Conservation (phyloP, 2,329 filamentous ascomycete genomes). For the Paraphoma sp. region DNA sequence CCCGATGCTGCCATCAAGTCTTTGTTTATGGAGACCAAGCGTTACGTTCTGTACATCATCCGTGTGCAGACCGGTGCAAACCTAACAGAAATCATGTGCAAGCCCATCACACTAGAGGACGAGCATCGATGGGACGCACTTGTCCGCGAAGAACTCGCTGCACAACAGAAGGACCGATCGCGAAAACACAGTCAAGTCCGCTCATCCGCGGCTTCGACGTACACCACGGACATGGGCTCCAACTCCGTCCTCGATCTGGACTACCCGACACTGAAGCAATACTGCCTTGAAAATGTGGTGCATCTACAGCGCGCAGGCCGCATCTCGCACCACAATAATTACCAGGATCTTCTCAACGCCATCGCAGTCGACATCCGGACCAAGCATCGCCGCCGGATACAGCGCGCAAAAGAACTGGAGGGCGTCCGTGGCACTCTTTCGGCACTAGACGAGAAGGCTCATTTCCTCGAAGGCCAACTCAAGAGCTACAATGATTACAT, state of each 20-base stretch:
- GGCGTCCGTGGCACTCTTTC: constrained; percentile 76
- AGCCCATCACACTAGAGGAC: constrained; percentile 84
- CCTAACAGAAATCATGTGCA: constrained; percentile 93
- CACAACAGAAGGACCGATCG: constrained; percentile 50
- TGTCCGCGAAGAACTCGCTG: constrained; percentile 77
- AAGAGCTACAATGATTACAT: constrained; percentile 99
- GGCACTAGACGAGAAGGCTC: constrained; percentile 83
- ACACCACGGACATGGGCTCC: constrained; percentile 59
- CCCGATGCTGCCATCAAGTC: constrained; percentile 91
- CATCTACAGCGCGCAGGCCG: constrained; percentile 84
- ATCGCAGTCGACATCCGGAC: constrained; percentile 97
- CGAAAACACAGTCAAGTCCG: constrained; percentile 64
- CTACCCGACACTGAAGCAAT: constrained; percentile 91
- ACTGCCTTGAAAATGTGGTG: constrained; percentile 92
- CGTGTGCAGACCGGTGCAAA: constrained; percentile 90
- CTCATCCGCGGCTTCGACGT: constrained; percentile 87
- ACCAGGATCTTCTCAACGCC: constrained; percentile 97
- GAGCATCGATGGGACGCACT: constrained; percentile 86
- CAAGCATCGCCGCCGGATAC: constrained; percentile 90
- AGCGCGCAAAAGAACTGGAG: constrained; percentile 89
- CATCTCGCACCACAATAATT: constrained; percentile 85
- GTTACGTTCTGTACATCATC: constrained; percentile 96
- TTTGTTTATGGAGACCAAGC: constrained; percentile 97
- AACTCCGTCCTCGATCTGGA: constrained; percentile 80
- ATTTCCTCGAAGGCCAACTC: constrained; percentile 91